phyloP scores from a whole-genome alignment of 768 basidiomycete species.

The Boletus vinaceobasis region DNA sequence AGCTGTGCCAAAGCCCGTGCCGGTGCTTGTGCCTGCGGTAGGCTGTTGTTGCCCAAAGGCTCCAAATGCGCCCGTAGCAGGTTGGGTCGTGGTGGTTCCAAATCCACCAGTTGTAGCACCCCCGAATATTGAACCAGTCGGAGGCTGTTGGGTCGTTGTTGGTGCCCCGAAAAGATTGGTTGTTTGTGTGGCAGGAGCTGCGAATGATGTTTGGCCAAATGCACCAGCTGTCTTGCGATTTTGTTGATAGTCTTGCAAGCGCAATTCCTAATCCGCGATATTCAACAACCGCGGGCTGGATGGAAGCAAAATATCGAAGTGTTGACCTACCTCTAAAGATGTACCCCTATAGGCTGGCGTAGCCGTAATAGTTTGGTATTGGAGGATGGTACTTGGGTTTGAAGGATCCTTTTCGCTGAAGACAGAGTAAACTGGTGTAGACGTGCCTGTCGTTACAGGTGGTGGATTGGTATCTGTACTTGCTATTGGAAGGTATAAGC shows the following conservation, averaged over 20 bases:
- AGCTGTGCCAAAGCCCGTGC: constrained; percentile 41
- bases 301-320: constrained; percentile 1
- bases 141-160: constrained; percentile 26
- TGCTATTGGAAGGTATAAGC: constrained; percentile 24
- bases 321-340: constrained; percentile 63
- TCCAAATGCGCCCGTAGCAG: constrained; percentile 29
- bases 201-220: constrained; percentile 49
- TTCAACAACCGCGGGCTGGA: background rate
- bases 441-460: constrained; percentile 65
- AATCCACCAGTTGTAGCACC: constrained; percentile 19
- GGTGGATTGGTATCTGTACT: constrained; percentile 40
- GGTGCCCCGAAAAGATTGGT: constrained; percentile 26
- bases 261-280: constrained; percentile 53
- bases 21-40: constrained; percentile 29
- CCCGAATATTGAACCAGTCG: constrained; percentile 32
- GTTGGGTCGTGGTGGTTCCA: constrained; percentile 26
- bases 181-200: constrained; percentile 25
- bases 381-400: constrained; percentile 44
- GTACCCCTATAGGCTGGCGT: constrained; percentile 75
- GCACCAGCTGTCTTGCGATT: constrained; percentile 66
- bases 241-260: constrained; percentile 72
- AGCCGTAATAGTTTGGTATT: constrained; percentile 80
- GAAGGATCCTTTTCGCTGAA: constrained; percentile 65
- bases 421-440: constrained; percentile 58
- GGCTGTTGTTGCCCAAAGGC: constrained; percentile 36